phyloP scores from a whole-genome alignment of 331 rosid genomes.

The Acacia pycnantha region DNA sequence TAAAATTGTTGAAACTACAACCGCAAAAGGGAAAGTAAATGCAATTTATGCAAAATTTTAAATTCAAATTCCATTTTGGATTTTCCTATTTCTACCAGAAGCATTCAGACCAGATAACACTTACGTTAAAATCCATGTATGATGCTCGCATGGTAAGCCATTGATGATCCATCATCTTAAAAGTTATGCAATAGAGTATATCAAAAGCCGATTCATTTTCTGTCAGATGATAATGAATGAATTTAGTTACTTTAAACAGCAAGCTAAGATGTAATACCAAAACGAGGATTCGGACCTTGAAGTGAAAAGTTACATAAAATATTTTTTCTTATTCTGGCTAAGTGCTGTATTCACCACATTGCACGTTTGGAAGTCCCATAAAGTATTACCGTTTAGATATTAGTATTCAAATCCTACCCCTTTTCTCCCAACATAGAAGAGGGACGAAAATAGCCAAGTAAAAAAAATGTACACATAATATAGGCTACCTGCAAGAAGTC shows the following conservation, averaged over 20 bases:
- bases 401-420: neutral
- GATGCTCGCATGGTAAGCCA: slow-evolving; percentile 99
- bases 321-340: neutral
- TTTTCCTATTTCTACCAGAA: slow-evolving; percentile 13
- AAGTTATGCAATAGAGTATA: slow-evolving; percentile 92
- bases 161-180: slow-evolving; percentile 96
- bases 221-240: slow-evolving; percentile 38
- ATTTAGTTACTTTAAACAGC: slow-evolving; percentile 23
- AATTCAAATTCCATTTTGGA: neutral
- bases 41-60: neutral
- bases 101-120: slow-evolving; percentile 31
- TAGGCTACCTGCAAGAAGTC: slow-evolving; percentile 80
- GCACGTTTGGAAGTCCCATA: neutral
- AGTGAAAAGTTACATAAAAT: neutral
- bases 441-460: neutral
- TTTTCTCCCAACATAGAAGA: neutral
- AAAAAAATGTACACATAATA: neutral
- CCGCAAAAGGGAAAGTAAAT: neutral
- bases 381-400: neutral
- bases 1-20: neutral
- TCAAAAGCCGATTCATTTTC: slow-evolving; percentile 91
- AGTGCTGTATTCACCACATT: neutral
- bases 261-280: neutral
- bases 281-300: neutral
- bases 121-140: slow-evolving; percentile 97